Conservation (phyloP, 177 flowering plant species). For the Vitis hybrid region DNA sequence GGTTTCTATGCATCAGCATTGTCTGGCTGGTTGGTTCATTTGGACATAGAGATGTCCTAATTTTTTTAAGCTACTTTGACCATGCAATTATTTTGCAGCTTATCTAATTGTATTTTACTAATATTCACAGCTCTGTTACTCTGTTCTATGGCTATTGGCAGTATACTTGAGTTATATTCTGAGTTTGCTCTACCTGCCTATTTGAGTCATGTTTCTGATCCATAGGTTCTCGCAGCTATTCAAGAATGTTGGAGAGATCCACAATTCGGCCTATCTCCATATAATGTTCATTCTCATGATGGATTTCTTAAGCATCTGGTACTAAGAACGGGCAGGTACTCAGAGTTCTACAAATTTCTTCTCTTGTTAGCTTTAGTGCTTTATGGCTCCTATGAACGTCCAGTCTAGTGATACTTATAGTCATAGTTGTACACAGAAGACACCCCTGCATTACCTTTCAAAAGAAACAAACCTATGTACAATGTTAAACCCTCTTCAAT, state of each 20-base stretch:
- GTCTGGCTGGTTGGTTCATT: not conserved
- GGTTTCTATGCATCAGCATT: not conserved
- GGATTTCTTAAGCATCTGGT: slow-evolving; percentile 94
- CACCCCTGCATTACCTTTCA: no score
- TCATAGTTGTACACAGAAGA: no score
- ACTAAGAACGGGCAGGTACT: slow-evolving; percentile 90
- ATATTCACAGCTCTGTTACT: not conserved
- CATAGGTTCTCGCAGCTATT: slow-evolving; percentile 74
- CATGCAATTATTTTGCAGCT: not conserved
- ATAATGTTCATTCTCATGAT: slow-evolving; percentile 67
- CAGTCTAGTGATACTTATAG: no score
- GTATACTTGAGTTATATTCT: not conserved
- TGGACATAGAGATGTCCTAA: not conserved
- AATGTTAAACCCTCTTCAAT: no score
- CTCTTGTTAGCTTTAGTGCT: not conserved
- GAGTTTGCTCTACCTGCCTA: not conserved
- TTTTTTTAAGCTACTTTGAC: not conserved
- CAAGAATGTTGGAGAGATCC: slow-evolving; percentile 88
- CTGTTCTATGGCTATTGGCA: not conserved
- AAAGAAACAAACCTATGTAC: no score
- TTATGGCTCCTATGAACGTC: no score
- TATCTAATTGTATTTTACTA: not conserved
- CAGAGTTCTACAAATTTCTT: not conserved
- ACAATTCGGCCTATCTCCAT: slow-evolving; percentile 73
- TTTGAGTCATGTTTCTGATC: slow-evolving; percentile 23